phyloP scores from a whole-genome alignment of 345 rosid species.

The Salix brachista region DNA sequence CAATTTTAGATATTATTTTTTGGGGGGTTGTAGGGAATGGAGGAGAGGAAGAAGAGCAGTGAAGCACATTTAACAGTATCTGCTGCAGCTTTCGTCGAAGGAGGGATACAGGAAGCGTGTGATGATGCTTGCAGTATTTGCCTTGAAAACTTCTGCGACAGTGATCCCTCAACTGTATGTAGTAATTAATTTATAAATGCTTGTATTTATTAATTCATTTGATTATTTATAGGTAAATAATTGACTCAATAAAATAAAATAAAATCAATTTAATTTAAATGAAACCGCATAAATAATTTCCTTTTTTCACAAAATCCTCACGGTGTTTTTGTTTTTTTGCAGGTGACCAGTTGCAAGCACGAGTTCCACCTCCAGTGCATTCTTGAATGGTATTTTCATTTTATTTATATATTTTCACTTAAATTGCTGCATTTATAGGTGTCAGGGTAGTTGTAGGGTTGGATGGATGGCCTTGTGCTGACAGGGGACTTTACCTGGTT shows the following conservation, averaged over 20 bases:
- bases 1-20: not conserved
- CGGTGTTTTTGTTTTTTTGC: not conserved
- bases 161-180: slow-evolving; percentile 82
- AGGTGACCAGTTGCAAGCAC: slow-evolving; percentile 93
- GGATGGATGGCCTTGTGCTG: not conserved
- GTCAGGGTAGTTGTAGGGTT: not conserved
- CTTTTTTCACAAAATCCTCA: no score
- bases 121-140: slow-evolving; percentile 98
- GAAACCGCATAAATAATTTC: no score
- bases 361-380: slow-evolving; percentile 97
- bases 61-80: slow-evolving; percentile 65
- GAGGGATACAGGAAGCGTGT: slow-evolving; percentile 94
- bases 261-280: no score
- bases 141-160: slow-evolving; percentile 75
- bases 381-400: slow-evolving; percentile 72
- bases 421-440: not conserved
- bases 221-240: not conserved
- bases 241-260: no score
- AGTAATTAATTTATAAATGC: not conserved
- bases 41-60: slow-evolving; percentile 41
- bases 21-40: slow-evolving; percentile 41
- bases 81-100: slow-evolving; percentile 94
- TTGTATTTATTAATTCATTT: not conserved
- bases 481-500: not conserved
- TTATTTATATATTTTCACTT: not conserved